phyloP scores from a whole-genome alignment of 768 basidiomycete species.

The Fomitopsis serialis region DNA sequence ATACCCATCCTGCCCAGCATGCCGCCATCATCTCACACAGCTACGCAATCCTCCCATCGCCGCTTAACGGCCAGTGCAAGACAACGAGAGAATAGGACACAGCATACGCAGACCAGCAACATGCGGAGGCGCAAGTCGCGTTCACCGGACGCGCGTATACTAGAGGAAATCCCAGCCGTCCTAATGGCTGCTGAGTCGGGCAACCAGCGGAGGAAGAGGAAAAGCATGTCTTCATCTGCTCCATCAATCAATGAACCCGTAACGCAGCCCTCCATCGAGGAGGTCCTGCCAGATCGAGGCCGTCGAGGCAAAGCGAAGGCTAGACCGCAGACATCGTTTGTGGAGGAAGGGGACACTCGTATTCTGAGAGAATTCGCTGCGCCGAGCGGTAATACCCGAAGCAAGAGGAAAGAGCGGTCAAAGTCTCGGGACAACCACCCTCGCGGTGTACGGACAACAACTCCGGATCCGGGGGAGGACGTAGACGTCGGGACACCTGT shows the following conservation, averaged over 20 bases:
- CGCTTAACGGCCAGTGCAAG: conserved; percentile 8
- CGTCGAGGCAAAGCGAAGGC: conserved; percentile 10
- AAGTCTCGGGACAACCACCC: conserved; percentile 28
- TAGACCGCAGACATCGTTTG: conserved; percentile 1
- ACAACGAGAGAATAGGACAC: conserved; percentile 18
- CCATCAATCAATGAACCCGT: background rate
- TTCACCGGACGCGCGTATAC: conserved; percentile 26
- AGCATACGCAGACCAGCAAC: background rate
- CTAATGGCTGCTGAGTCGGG: conserved; percentile 13
- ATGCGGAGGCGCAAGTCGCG: conserved; percentile 28
- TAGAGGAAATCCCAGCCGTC: conserved; percentile 13
- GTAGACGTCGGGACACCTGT: conserved; percentile 13
- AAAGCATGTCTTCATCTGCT: background rate
- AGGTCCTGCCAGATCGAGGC: conserved; percentile 9
- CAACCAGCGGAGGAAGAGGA: conserved; percentile 28
- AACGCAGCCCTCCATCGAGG: background rate
- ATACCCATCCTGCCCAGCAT: background rate
- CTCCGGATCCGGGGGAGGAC: conserved; percentile 25
- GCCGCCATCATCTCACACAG: background rate
- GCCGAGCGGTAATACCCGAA: background rate
- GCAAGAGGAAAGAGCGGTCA: conserved; percentile 30
- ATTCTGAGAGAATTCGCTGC: conserved; percentile 16
- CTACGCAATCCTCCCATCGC: conserved; percentile 2
- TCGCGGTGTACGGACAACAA: conserved; percentile 10
- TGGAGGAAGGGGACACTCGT: conserved; percentile 9